Base-by-base conservation (phyloP, 768 basidiomycete species). In the Mycena haematopus region DNA sequence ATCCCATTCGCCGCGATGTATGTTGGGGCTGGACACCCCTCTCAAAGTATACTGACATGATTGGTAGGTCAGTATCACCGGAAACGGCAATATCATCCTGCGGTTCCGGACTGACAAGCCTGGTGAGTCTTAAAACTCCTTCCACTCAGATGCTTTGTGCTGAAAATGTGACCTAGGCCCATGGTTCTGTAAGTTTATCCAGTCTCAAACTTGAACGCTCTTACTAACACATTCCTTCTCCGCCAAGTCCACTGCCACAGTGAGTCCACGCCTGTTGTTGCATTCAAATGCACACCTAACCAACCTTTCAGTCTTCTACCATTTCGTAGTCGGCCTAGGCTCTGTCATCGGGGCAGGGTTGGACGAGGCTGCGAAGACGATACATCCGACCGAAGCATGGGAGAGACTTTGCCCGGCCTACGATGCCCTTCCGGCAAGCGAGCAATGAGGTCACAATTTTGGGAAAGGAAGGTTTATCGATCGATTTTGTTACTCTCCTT, bases 81-180 rank as follows among this genome's bases (percentile, higher is more conserved):
- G 69, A 36, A 47, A 60, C 38, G 62, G 60, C 4, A 63, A 56
- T 1, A 66, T 56, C 19, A 81, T 77, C 4, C 64, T 89, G 47
- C 79, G 86, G 14, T 88, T 86, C 75, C 68, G 73, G 21, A 86
- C 86, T 6, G 82, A 87, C 65, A 47, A 40, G 2, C 38, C 56
- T 58, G 72, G 72, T 50, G 49, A 50, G 33, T 61, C 35, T 19
- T 5, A 13, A 31, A 31, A 31, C 9, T 31, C 8, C 1, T 50
- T 19, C 17, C 17, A n/a, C 25, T 31, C 17, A n/a, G 17, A 7
- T 50, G 25, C 46, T 50, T 29, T n/a, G 19, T 3, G 29, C 49
- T 50, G 29, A 50, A 50, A 50, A 31, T 6, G 29, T 8, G 36
- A 33, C 14, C n/a, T 24, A 56, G 55, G 55, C 27, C 55, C 55